Conservation (phyloP, 148 eudicot species). For the Rhododendron williamsianum region DNA sequence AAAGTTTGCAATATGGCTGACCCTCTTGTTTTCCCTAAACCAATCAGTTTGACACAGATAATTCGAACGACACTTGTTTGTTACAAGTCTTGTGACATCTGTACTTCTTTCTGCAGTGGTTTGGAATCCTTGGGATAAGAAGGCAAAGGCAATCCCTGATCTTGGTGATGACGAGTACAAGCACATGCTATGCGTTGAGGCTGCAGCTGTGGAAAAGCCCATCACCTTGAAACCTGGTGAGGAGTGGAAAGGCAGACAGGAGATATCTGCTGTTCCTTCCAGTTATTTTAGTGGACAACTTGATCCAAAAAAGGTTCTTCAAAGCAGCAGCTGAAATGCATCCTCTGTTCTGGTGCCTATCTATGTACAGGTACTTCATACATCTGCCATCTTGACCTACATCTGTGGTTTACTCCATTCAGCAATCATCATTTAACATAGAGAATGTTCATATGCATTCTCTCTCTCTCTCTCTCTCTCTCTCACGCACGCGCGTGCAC, state of each 20-base stretch:
- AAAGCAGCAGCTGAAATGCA: constrained; percentile 30
- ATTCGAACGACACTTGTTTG: neutral
- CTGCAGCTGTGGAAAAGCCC: constrained; percentile 80
- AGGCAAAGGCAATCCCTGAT: constrained; percentile 75
- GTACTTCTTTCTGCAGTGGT: constrained; percentile 40
- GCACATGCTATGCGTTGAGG: constrained; percentile 79
- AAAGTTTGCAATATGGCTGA: neutral
- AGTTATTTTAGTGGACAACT: constrained; percentile 84
- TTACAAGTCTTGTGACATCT: neutral
- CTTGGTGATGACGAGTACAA: constrained; percentile 82
- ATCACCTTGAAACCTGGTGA: constrained; percentile 82
- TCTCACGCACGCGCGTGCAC: neutral
- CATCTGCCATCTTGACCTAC: neutral
- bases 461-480: neutral
- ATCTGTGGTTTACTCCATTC: constrained; percentile 2
- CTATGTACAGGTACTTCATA: constrained; percentile 34
- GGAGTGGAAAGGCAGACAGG: constrained; percentile 84
- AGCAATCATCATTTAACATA: neutral
- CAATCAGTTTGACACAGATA: neutral
- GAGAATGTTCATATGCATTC: neutral
- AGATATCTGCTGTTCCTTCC: constrained; percentile 76
- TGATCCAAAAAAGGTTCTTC: constrained; percentile 66
- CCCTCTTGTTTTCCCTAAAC: neutral
- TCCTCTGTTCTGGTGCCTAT: constrained; percentile 11
- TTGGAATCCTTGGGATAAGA: constrained; percentile 98